Percentiles rank a stretch among this genome's conserved stretches.
These are phyloP conservation scores for Eucalyptus coolabah DNA, from an alignment of 345 rosid species.

Conservation along the genomic window DNA sequence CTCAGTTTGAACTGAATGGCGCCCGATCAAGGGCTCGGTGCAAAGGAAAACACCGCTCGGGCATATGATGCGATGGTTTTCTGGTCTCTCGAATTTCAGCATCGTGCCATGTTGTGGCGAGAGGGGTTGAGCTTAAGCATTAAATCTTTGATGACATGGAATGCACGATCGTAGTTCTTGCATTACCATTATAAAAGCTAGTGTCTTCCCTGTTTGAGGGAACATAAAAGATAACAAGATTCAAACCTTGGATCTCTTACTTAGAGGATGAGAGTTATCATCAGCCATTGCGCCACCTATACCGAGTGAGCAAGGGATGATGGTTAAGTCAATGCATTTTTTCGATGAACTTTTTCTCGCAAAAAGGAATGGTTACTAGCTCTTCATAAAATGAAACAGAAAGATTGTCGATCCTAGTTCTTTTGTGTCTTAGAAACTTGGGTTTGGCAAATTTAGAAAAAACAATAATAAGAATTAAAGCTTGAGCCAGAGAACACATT, in stretches of 20 bases:
- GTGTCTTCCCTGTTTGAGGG: background rate
- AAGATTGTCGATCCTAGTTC: background rate
- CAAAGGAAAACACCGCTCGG: accelerated
- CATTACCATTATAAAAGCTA: background rate
- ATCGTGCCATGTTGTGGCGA: background rate
- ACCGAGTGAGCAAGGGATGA: background rate
- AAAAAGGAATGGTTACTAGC: background rate
- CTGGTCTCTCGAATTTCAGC: background rate
- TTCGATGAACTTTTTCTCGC: background rate
- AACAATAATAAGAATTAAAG: accelerated
- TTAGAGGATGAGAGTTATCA: background rate
- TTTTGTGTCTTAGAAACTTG: background rate
- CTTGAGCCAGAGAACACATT: background rate
- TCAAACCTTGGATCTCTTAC: background rate
- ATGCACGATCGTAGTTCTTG: background rate
- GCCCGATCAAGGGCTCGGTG: background rate
- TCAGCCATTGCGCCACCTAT: background rate
- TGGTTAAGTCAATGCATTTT: background rate
- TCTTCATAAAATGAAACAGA: background rate
- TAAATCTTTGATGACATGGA: background rate
- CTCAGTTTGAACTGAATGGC: background rate
- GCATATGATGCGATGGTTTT: accelerated
- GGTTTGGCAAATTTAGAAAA: background rate
- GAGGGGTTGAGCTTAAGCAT: background rate
- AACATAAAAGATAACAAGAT: background rate